Evolutionary conservation across 306 rosid genomes (phyloP), one percentile per base, ranked within the genome.

Genomic region (Cicer yamashitae): DNA sequence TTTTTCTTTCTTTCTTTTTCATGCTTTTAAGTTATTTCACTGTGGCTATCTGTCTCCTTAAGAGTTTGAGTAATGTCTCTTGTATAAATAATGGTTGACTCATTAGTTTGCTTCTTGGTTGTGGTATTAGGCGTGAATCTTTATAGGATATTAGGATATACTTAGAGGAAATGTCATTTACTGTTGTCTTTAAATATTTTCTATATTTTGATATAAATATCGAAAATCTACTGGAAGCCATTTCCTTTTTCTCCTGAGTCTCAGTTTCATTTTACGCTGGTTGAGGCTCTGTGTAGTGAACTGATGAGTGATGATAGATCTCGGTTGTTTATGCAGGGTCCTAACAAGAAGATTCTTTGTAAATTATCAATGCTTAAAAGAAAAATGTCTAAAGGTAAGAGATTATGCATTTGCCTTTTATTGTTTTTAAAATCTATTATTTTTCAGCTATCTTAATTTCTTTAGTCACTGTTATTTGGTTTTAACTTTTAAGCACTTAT

Each of bases 311-410:
- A 43, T 66, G 68, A 72, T 77, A 10, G 15, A 72, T 73, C 34
- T 25, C 51, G 78, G 53, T 69, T 61, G 46, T 48, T 70, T 68
- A 68, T 73, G 82, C 89, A 94, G 98, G 91, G 91, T 83, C 96
- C 88, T 44, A 73, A 94, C 82, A 91, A 89, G 77, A 82, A 78
- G 66, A 89, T 94, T 77, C 96, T 94, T 40, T 89, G 96, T 83
- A 93, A 94, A 38, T 87, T 94, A 57, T 94, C 98, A 50, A 94
- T 94, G 97, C 98, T 91, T 54, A 91, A 90, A 81, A 90, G 98
- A 83, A 91, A 70, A 85, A 91, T 94, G 87, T 92, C 96, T 79
- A 97, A 91, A 86, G 97, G 98, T 82, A 81, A 73, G 84, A 75
- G 71, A 59, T 76, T 60, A 22, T 0, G 13, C 43, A 61, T 69